Percentiles rank a stretch among this genome's conserved stretches.
These are phyloP conservation scores for Xanthoparmelia taractica DNA, from an alignment of 495 filamentous ascomycete species.

Conservation along the genomic window DNA sequence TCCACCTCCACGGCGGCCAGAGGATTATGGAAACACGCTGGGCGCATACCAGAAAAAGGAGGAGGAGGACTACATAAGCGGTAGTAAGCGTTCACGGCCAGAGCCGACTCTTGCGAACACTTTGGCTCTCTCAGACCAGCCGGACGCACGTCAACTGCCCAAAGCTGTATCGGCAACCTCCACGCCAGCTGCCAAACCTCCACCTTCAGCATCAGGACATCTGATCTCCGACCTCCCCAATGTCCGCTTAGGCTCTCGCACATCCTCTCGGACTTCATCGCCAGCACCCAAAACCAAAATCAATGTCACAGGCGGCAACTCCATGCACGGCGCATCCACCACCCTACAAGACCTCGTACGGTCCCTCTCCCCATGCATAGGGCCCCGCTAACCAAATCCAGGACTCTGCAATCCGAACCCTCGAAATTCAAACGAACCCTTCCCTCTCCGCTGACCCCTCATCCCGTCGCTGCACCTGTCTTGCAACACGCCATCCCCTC, in stretches of 20 bases:
- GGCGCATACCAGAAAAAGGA: constrained; percentile 57
- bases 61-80: constrained; percentile 56
- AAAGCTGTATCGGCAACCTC: constrained; percentile 27
- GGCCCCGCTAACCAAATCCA: not conserved
- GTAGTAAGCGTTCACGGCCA: constrained; percentile 31
- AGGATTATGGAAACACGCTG: constrained; percentile 48
- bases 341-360: constrained; percentile 61
- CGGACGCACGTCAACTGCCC: constrained; percentile 36
- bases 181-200: constrained; percentile 41
- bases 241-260: constrained; percentile 48
- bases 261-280: constrained; percentile 46
- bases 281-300: constrained; percentile 50
- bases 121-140: constrained; percentile 34
- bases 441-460: constrained; percentile 41
- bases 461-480: constrained; percentile 70
- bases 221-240: constrained; percentile 73
- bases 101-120: constrained; percentile 28
- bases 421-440: constrained; percentile 87
- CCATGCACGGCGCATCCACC: constrained; percentile 70
- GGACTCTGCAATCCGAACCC: constrained; percentile 80
- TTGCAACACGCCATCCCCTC: constrained; percentile 75
- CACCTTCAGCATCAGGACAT: constrained; percentile 63
- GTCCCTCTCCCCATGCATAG: not conserved
- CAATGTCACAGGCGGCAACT: constrained; percentile 58
- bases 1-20: constrained; percentile 50